Conservation (phyloP, 257 asterid genomes). For the Striga asiatica region DNA sequence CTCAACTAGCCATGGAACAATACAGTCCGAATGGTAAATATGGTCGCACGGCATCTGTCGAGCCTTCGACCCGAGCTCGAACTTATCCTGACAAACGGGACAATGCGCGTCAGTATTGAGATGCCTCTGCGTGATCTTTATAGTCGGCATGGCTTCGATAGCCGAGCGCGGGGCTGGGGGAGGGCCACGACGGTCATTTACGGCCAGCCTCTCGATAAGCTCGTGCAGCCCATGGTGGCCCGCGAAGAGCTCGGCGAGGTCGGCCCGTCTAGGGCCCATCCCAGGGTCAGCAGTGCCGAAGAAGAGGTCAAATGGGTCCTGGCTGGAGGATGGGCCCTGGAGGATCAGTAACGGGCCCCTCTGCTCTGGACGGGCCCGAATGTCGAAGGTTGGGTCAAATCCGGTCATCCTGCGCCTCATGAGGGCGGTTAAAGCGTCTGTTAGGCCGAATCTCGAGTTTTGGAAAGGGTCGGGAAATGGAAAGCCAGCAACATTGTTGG, state of each 20-base stretch:
- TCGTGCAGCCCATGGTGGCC: conserved; percentile 34
- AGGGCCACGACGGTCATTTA: conserved; percentile 38
- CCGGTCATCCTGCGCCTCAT: conserved; percentile 79
- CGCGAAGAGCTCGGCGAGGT: conserved; percentile 29
- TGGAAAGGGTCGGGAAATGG: conserved; percentile 24
- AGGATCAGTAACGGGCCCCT: conserved; percentile 49
- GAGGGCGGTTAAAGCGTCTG: conserved; percentile 65
- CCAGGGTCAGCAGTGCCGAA: conserved; percentile 21
- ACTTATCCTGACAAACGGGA: conserved; percentile 61
- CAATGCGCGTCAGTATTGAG: conserved; percentile 48
- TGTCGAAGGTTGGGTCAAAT: conserved; percentile 53
- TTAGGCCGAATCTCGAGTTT: conserved; percentile 32
- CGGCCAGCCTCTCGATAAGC: conserved; percentile 32
- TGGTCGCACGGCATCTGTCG: conserved; percentile 81
- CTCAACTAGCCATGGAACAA: conserved; percentile 64
- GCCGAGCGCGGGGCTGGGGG: conserved; percentile 65
- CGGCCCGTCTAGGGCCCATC: conserved; percentile 28
- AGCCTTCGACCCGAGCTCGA: conserved; percentile 49
- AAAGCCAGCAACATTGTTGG: conserved; percentile 27
- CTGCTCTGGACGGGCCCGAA: conserved; percentile 46
- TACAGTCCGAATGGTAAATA: conserved; percentile 60
- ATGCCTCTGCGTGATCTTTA: conserved; percentile 47
- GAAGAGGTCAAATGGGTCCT: conserved; percentile 29
- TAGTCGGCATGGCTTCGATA: conserved; percentile 63
- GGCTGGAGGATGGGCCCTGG: conserved; percentile 26